Percentiles rank a stretch among this genome's conserved stretches.
Evolutionary conservation across 768 basidiomycete species (phyloP).

Genomic region (Pleurotus cornucopiae): DNA sequence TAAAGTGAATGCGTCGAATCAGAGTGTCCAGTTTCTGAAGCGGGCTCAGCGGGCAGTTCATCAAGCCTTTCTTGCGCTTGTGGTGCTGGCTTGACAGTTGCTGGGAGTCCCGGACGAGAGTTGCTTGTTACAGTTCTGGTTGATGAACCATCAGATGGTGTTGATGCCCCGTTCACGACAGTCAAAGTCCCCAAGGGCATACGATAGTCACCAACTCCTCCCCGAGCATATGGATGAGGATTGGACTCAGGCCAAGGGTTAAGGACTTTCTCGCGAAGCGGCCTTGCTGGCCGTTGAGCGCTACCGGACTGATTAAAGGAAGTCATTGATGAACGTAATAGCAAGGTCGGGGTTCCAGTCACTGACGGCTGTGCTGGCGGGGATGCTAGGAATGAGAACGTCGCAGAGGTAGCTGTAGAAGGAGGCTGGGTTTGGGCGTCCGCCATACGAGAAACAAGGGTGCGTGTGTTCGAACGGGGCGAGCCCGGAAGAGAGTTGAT

Average conservation of each 20-base stretch:
- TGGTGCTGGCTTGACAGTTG: neutral
- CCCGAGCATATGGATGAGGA: constrained; percentile 2
- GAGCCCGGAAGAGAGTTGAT: no score
- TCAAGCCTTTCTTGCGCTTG: neutral
- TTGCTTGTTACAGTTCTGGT: neutral
- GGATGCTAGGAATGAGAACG: constrained; percentile 1
- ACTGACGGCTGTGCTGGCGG: neutral
- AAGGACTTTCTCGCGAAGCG: neutral
- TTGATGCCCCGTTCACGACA: neutral
- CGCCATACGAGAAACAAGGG: no score
- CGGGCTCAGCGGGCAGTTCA: neutral
- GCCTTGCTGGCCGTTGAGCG: neutral
- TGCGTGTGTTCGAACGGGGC: no score
- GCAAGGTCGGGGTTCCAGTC: neutral
- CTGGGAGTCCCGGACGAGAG: neutral
- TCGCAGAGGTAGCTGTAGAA: neutral
- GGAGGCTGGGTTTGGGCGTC: neutral
- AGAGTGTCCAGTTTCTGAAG: constrained; percentile 2
- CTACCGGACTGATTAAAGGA: neutral
- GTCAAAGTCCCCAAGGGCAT: neutral
- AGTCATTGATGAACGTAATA: neutral
- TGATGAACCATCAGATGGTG: neutral
- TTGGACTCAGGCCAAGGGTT: neutral
- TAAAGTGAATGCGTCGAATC: constrained; percentile 1
- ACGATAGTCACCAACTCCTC: neutral